These are phyloP conservation scores for Dothidotthia symphoricarpi DNA, from an alignment of 2,329 filamentous ascomycete species.

Conservation along the genomic window DNA sequence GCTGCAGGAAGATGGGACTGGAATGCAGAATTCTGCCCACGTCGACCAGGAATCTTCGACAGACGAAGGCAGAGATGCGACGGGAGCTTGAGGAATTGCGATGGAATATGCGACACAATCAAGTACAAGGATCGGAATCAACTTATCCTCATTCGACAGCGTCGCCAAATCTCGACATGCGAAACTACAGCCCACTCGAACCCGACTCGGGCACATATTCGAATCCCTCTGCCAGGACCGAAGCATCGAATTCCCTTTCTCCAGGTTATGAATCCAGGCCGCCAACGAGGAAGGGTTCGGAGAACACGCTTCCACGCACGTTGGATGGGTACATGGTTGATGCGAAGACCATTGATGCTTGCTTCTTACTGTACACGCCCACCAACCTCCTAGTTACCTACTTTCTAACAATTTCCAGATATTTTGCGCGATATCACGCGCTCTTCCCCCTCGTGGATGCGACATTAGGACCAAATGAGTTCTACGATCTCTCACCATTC, in stretches of 20 bases:
- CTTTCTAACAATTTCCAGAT: conserved; percentile 26
- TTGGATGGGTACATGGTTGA: conserved; percentile 37
- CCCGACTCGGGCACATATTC: conserved; percentile 29
- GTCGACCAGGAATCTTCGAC: conserved; percentile 38
- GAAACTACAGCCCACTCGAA: conserved; percentile 27
- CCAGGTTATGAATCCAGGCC: conserved; percentile 30
- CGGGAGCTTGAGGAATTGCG: conserved; percentile 38
- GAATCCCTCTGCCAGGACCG: conserved; percentile 27
- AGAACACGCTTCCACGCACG: conserved; percentile 26
- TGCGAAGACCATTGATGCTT: conserved; percentile 35
- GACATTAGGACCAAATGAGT: conserved; percentile 32
- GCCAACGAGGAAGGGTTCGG: conserved; percentile 23
- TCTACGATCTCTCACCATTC: conserved; percentile 36
- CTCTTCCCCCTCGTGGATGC: conserved; percentile 37
- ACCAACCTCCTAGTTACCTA: neutral
- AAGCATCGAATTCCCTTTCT: conserved; percentile 30
- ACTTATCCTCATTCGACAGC: conserved; percentile 29
- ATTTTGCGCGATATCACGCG: conserved; percentile 36
- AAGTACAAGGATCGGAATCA: conserved; percentile 17
- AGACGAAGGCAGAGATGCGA: conserved; percentile 42
- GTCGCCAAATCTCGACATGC: conserved; percentile 29
- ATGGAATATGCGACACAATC: conserved; percentile 36
- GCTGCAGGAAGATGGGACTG: conserved; percentile 39
- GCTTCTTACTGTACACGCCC: conserved; percentile 32
- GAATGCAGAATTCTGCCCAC: conserved; percentile 40